phyloP scores from a whole-genome alignment of 371 early-diverging fungal species.

The Smittium culicis region DNA sequence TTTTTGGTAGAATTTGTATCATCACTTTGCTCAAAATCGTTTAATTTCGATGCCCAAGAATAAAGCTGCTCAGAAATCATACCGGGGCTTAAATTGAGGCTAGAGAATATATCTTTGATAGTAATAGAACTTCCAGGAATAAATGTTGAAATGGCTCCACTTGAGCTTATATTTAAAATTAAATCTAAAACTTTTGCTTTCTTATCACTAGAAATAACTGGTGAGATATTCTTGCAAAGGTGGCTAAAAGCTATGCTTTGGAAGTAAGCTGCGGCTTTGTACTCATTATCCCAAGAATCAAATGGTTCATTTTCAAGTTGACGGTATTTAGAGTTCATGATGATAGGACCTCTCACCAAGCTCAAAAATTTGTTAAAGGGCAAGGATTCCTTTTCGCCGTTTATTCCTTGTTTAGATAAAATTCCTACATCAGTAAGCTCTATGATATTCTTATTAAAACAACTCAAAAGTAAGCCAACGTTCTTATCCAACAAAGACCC shows the following conservation, averaged over 20 bases:
- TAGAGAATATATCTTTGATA: neutral
- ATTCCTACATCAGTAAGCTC: neutral
- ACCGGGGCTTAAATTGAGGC: neutral
- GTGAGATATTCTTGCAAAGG: neutral
- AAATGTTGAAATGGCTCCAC: neutral
- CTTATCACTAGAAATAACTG: neutral
- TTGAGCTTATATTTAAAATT: neutral
- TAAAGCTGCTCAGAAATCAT: neutral
- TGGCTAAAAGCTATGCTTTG: neutral
- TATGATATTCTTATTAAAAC: neutral
- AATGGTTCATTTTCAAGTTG: neutral
- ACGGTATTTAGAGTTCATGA: neutral
- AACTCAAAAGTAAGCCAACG: neutral
- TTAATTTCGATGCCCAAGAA: neutral
- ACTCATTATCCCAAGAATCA: neutral
- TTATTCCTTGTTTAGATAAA: neutral
- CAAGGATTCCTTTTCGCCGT: neutral
- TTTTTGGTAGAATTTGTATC: neutral
- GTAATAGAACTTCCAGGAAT: slow-evolving; percentile 1
- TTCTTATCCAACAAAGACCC: neutral
- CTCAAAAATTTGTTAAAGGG: neutral
- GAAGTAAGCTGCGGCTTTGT: neutral
- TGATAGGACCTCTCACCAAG: neutral
- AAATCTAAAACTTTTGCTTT: neutral
- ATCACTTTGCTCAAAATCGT: neutral